Evolutionary conservation across 192 early-diverging fungal genomes (phyloP).

Genomic region (Coemansia sp.): DNA sequence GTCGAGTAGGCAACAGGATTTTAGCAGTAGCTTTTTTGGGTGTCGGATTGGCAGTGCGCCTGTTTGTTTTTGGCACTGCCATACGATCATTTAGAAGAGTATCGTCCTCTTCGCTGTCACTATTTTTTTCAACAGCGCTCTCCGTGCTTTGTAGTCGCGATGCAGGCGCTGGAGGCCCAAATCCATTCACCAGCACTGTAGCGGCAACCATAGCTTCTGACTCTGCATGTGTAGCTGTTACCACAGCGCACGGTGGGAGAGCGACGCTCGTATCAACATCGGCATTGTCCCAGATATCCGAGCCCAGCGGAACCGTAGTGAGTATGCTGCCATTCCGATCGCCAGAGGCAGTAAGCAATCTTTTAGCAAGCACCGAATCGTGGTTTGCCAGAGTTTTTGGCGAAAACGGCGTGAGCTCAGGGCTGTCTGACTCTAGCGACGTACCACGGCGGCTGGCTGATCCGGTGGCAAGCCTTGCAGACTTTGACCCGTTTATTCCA

Average conservation of each 20-base stretch:
- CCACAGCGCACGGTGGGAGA: neutral
- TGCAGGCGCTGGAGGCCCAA: too few relatives aligned
- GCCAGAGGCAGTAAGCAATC: neutral
- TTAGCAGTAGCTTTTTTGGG: too few relatives aligned
- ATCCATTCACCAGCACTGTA: too few relatives aligned
- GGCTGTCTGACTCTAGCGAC: constrained; percentile 9
- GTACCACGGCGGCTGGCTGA: neutral
- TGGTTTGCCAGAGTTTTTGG: neutral
- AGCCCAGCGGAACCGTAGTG: neutral
- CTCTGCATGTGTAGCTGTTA: too few relatives aligned
- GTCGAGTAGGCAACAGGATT: constrained; percentile 3
- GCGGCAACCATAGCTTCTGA: neutral
- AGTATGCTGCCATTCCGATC: neutral
- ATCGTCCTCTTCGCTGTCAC: too few relatives aligned
- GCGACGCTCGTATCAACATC: neutral
- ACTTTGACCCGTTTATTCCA: neutral
- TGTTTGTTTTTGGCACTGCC: too few relatives aligned
- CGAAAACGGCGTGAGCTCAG: constrained; percentile 14
- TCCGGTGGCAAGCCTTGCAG: neutral
- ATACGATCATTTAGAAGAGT: too few relatives aligned
- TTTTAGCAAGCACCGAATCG: neutral
- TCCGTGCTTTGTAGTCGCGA: too few relatives aligned
- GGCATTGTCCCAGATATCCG: constrained; percentile 1
- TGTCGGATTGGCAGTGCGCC: too few relatives aligned
- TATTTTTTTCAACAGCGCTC: too few relatives aligned